Conservation (phyloP, 2,329 filamentous ascomycete species). For the Neoarthrinium moseri region DNA sequence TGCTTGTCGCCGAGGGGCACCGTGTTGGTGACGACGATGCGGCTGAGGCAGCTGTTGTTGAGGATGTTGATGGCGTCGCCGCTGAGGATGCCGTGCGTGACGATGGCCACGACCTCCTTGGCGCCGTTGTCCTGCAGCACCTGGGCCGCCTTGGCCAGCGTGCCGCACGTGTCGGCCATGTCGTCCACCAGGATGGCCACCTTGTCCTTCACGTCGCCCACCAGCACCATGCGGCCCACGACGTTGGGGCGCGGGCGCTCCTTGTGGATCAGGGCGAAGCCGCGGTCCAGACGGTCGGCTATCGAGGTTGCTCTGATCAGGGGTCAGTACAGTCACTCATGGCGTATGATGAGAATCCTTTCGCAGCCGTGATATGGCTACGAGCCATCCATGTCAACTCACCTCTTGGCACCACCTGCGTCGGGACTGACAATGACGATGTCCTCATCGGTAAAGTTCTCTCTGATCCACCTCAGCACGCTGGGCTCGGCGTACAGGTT, state of each 20-base stretch:
- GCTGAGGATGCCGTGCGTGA: slow-evolving; percentile 84
- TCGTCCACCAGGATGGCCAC: slow-evolving; percentile 96
- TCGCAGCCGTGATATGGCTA: too few relatives aligned
- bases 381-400: slow-evolving; percentile 22
- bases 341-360: too few relatives aligned
- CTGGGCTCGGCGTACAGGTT: slow-evolving; percentile 93
- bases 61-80: slow-evolving; percentile 69
- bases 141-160: slow-evolving; percentile 75
- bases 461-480: slow-evolving; percentile 85
- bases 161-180: slow-evolving; percentile 96
- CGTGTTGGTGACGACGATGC: slow-evolving; percentile 77
- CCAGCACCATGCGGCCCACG: slow-evolving; percentile 91
- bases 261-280: slow-evolving; percentile 95
- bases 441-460: slow-evolving; percentile 78
- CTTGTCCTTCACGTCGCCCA: slow-evolving; percentile 88
- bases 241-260: slow-evolving; percentile 84
- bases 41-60: slow-evolving; percentile 66
- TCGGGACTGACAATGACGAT: slow-evolving; percentile 95
- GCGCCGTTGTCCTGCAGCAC: slow-evolving; percentile 87
- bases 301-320: slow-evolving; percentile 75
- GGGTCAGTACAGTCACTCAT: too few relatives aligned
- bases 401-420: slow-evolving; percentile 90
- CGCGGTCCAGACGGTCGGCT: slow-evolving; percentile 84
- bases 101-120: slow-evolving; percentile 86
- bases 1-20: slow-evolving; percentile 76